phyloP scores from a whole-genome alignment of 2,329 filamentous ascomycete species.

The Harringtonia lauricola region DNA sequence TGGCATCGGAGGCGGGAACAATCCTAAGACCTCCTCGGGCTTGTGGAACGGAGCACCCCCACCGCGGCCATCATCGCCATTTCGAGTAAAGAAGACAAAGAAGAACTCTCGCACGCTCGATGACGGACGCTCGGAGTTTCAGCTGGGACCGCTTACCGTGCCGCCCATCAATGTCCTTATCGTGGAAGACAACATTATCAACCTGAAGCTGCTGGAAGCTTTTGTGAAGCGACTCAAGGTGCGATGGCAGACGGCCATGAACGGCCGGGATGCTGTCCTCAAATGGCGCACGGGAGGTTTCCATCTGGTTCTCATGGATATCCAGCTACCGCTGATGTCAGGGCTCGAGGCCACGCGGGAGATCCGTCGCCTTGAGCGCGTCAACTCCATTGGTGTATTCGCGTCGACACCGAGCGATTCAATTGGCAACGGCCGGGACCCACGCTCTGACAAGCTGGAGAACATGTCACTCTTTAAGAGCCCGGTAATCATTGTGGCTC shows the following conservation, averaged over 20 bases:
- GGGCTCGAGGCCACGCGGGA: constrained; percentile 91
- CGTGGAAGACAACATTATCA: constrained; percentile 98
- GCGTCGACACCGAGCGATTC: constrained; percentile 48
- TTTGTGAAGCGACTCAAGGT: constrained; percentile 96
- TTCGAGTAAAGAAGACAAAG: constrained; percentile 39
- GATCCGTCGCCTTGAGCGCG: constrained; percentile 76
- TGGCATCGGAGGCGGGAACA: not conserved
- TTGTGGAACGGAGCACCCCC: constrained; percentile 31
- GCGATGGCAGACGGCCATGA: constrained; percentile 93
- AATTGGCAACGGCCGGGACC: constrained; percentile 33
- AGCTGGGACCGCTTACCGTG: constrained; percentile 64
- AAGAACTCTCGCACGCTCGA: constrained; percentile 21
- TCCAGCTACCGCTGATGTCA: constrained; percentile 93
- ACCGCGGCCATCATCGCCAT: constrained; percentile 31
- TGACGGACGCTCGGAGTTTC: constrained; percentile 31
- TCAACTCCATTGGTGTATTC: constrained; percentile 91
- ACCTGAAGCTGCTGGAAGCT: constrained; percentile 81
- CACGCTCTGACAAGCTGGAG: constrained; percentile 57
- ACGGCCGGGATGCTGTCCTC: constrained; percentile 81
- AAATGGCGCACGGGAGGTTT: constrained; percentile 93
- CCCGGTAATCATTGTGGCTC: constrained; percentile 92
- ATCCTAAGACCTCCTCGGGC: not conserved
- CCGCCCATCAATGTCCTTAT: constrained; percentile 96
- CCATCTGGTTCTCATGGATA: constrained; percentile 96
- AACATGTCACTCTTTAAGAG: constrained; percentile 75